These are phyloP conservation scores for Pleurotus ostreatus DNA, from an alignment of 768 basidiomycete species.

Conservation along the genomic window DNA sequence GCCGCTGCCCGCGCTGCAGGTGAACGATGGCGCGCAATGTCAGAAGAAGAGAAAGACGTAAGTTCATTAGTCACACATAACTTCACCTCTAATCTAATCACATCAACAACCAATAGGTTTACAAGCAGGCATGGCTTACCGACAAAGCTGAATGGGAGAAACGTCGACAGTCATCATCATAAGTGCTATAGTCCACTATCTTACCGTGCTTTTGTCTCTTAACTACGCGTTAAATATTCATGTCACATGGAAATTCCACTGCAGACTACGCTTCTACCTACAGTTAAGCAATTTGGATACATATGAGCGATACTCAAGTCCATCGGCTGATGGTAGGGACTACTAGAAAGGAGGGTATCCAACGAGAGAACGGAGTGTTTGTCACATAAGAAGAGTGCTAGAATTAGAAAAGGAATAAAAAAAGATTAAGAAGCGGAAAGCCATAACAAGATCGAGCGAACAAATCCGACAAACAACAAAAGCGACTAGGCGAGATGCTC, in stretches of 20 bases:
- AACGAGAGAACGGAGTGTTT: conserved; percentile 11
- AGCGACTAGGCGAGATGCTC: conserved; percentile 8
- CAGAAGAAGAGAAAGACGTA: conserved; percentile 26
- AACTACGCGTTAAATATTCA: too few relatives aligned
- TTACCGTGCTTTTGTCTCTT: too few relatives aligned
- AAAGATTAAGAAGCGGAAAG: conserved; percentile 16
- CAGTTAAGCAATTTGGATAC: conserved; percentile 5
- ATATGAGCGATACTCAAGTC: conserved; percentile 8
- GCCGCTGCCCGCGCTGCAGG: conserved; percentile 15
- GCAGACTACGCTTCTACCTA: neutral
- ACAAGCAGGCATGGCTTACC: neutral
- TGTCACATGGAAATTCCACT: neutral
- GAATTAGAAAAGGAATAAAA: conserved; percentile 6
- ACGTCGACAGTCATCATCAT: neutral
- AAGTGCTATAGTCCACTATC: too few relatives aligned
- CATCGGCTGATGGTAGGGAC: conserved; percentile 6
- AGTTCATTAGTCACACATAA: neutral
- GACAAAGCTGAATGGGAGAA: neutral
- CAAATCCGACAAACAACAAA: conserved; percentile 10
- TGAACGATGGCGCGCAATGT: conserved; percentile 25
- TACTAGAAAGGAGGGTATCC: conserved; percentile 15
- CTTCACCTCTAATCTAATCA: neutral
- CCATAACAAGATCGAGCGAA: conserved; percentile 15
- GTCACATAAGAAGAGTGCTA: conserved; percentile 8
- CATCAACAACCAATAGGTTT: neutral